These are phyloP conservation scores for Orbilia oligospora DNA, from an alignment of 2,329 filamentous ascomycete species.

Conservation along the genomic window DNA sequence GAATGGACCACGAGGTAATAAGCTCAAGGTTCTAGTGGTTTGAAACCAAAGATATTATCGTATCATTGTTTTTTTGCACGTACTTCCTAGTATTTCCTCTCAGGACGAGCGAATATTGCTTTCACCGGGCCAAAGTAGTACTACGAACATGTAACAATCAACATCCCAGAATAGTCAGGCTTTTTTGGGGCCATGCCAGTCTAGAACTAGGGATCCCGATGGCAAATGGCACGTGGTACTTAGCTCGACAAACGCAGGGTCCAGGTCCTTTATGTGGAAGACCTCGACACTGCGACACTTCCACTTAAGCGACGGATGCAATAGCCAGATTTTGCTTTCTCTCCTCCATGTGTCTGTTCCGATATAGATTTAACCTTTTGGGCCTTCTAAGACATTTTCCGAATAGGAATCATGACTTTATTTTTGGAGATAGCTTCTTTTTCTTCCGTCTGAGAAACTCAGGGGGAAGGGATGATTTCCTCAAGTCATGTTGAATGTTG, in stretches of 20 bases:
- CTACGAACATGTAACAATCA: not conserved
- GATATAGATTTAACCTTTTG: constrained; percentile 26
- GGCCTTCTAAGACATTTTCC: constrained; percentile 7
- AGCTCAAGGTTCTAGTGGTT: not conserved
- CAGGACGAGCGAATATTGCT: constrained; percentile 18
- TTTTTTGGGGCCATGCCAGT: constrained; percentile 15
- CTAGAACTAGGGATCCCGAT: constrained; percentile 31
- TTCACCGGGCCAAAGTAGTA: not conserved
- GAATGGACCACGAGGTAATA: constrained; percentile 15
- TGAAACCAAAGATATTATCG: not conserved
- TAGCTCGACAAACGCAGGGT: constrained; percentile 37
- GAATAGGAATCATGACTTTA: constrained; percentile 33
- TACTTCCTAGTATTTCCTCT: not conserved
- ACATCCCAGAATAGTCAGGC: not conserved
- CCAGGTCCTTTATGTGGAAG: constrained; percentile 17
- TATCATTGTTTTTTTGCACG: not conserved
- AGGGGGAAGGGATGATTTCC: not conserved
- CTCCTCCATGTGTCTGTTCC: not conserved
- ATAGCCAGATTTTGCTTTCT: constrained; percentile 19
- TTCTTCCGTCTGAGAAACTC: not conserved
- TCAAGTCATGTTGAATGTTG: constrained; percentile 24
- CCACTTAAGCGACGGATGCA: constrained; percentile 44
- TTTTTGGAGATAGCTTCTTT: constrained; percentile 35
- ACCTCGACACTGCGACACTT: constrained; percentile 4
- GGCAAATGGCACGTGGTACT: constrained; percentile 41